Base-by-base conservation (phyloP, 2,329 filamentous ascomycete species). In the Penicillium corylophilum region DNA sequence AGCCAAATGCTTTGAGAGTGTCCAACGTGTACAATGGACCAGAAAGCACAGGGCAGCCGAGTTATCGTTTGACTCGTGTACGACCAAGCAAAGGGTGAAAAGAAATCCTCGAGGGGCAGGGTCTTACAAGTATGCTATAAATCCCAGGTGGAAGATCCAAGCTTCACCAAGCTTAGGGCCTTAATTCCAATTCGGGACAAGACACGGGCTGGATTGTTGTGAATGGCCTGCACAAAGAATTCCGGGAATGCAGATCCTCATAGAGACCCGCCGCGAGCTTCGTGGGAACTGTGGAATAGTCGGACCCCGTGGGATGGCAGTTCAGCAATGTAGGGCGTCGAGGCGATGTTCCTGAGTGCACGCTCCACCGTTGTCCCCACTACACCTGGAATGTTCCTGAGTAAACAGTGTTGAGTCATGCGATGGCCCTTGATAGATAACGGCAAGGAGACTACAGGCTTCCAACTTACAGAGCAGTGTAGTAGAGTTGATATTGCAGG, bases 291-390 rank as follows among this genome's bases (percentile, higher is more conserved):
- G 20, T 16, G 10, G 16, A 13, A 44, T 22, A 29, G 35, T 44
- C 20, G 36, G 45, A 31, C 38, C n/a, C 35, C 36, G 23, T 22
- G 51, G 33, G 28, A 36, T 39, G 40, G 49, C 16, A 29, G 46
- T n/a, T 36, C 53, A 60, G 54, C 50, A 63, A 63, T 63, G 60
- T 52, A 63, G 60, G 59, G 57, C 35, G 51, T 36, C 35, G 13
- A n/a, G n/a, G 39, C 13, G 45, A 45, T 44, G 36, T 42, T 44
- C 24, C 33, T 43, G 39, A 42, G 35, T 44, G 39, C 44, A 23
- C 38, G 36, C 44, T 20, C 43, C 39, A 31, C 15, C 39, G 9
- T 50, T 50, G 48, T 54, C 52, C 43, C 59, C 51, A 57, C 58
- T 36, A 39, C 35, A 22, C 28, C 7, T 48, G 36, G 59, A 62